These are phyloP conservation scores for Kodamaea jinghongensis DNA, from an alignment of 805 yeast species.

Conservation along the genomic window DNA sequence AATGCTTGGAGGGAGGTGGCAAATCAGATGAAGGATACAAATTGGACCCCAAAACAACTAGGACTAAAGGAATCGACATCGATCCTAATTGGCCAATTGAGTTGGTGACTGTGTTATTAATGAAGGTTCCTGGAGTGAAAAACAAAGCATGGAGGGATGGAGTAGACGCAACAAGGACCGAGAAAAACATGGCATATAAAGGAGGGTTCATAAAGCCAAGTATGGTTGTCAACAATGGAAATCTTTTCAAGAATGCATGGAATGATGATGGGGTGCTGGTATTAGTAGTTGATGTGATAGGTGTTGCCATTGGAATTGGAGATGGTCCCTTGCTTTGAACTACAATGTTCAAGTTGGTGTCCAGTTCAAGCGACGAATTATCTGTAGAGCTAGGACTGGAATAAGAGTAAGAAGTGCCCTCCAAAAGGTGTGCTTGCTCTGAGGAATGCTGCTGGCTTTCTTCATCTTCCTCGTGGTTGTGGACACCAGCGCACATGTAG, in stretches of 20 bases:
- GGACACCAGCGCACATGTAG: constrained; percentile 11
- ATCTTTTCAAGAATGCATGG: constrained; percentile 9
- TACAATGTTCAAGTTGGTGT: constrained; percentile 1
- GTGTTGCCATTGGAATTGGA: too few relatives aligned
- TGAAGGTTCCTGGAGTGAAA: constrained; percentile 51
- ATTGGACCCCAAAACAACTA: constrained; percentile 77
- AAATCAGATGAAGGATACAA: constrained; percentile 65
- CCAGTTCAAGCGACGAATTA: constrained; percentile 3
- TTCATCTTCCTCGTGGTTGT: constrained; percentile 10
- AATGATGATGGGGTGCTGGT: background rate
- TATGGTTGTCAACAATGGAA: constrained; percentile 18
- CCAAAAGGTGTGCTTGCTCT: background rate
- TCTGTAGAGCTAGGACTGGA: constrained; percentile 1
- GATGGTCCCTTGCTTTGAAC: background rate
- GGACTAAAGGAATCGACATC: constrained; percentile 73
- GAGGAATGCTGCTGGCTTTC: background rate
- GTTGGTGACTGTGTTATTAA: constrained; percentile 62
- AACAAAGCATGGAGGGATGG: constrained; percentile 56
- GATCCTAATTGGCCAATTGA: constrained; percentile 66
- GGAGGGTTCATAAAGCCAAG: constrained; percentile 74
- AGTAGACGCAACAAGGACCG: constrained; percentile 67
- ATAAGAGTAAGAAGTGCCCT: background rate
- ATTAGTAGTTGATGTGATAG: background rate
- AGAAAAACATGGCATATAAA: constrained; percentile 67
- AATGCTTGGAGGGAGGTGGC: constrained; percentile 63